Conservation (phyloP, 805 yeast species). For the Millerozyma acaciae region DNA sequence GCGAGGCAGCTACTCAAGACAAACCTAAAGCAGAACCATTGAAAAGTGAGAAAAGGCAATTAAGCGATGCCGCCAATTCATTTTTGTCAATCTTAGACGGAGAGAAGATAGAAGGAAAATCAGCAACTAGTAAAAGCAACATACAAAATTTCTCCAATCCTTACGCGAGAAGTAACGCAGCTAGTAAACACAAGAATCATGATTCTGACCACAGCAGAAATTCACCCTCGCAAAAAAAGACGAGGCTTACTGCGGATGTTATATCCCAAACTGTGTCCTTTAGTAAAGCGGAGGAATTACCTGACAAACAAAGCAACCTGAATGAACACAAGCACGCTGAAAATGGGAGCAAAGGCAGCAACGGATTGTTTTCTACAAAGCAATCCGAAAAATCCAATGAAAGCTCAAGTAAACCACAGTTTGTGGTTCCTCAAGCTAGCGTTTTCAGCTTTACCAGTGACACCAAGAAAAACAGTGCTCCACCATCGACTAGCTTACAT, state of each 20-base stretch:
- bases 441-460: too few species aligned
- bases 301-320: conserved; percentile 3
- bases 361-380: too few species aligned
- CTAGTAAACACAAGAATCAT: conserved; percentile 9
- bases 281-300: conserved; percentile 27
- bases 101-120: conserved; percentile 7
- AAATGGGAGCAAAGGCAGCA: too few species aligned
- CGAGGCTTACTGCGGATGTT: conserved; percentile 29
- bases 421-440: too few species aligned
- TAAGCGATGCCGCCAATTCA: conserved; percentile 35
- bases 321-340: too few species aligned
- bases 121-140: background rate
- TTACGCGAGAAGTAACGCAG: conserved; percentile 11
- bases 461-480: too few species aligned
- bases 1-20: conserved; percentile 2
- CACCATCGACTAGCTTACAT: too few species aligned
- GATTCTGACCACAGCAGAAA: conserved; percentile 3
- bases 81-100: conserved; percentile 37
- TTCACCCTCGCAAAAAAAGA: conserved; percentile 8
- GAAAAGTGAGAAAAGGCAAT: too few species aligned
- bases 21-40: too few species aligned
- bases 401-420: too few species aligned
- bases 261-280: conserved; percentile 34
- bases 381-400: too few species aligned
- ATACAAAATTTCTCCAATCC: conserved; percentile 19